Evolutionary conservation across 176 grass and related monocot genomes (phyloP).

Genomic region (Oryza glaberrima): DNA sequence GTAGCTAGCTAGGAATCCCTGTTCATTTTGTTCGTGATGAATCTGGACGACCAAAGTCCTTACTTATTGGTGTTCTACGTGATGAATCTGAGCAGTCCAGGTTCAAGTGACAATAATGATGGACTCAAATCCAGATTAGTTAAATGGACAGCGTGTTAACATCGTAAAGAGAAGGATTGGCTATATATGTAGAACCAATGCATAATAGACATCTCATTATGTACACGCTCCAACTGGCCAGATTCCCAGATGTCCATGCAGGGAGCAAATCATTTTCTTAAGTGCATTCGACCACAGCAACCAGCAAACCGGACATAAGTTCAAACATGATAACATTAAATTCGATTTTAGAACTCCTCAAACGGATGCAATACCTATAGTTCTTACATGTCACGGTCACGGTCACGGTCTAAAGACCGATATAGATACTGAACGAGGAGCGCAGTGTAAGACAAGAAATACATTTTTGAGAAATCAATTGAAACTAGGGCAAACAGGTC

Average conservation of each 20-base stretch:
- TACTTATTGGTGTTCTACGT: too few relatives aligned
- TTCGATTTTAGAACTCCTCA: neutral
- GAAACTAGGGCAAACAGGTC: slow-evolving; percentile 56
- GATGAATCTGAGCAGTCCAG: too few relatives aligned
- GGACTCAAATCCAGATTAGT: too few relatives aligned
- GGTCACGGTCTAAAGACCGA: neutral
- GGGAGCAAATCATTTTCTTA: neutral
- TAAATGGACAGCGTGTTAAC: neutral
- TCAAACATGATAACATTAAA: neutral
- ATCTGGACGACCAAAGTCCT: too few relatives aligned
- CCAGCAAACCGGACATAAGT: neutral
- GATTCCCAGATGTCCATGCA: neutral
- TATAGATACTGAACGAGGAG: neutral
- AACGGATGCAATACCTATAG: neutral
- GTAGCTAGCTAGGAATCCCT: too few relatives aligned
- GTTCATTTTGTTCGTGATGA: too few relatives aligned
- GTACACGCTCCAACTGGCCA: neutral
- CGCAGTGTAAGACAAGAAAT: neutral
- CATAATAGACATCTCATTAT: neutral
- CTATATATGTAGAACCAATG: neutral
- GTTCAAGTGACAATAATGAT: too few relatives aligned
- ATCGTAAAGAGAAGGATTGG: too few relatives aligned
- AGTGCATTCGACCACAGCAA: neutral
- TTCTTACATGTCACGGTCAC: neutral
- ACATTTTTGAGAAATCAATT: slow-evolving; percentile 28